A percentile compares a stretch with the other conserved stretches of the same genome.
Evolutionary conservation across 139 green algal genomes (phyloP).

Genomic region (Chlorella sp.): DNA sequence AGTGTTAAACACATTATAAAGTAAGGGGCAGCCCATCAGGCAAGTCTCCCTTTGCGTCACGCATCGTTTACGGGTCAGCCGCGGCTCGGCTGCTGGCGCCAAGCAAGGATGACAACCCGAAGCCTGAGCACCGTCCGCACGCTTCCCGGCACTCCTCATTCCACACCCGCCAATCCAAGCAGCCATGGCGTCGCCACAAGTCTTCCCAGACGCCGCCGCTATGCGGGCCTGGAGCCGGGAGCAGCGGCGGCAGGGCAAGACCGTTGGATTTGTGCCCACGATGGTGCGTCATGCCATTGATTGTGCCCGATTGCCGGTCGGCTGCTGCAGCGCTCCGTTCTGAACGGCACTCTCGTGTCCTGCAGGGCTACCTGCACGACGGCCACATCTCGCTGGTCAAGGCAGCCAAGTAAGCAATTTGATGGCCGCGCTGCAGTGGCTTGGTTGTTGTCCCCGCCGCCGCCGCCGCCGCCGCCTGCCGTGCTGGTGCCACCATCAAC

Average conservation of each 20-base stretch:
- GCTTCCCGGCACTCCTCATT: not conserved
- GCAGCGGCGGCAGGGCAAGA: constrained; percentile 63
- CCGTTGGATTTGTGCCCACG: constrained; percentile 93
- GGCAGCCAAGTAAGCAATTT: constrained; percentile 58
- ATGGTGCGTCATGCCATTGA: constrained; percentile 73
- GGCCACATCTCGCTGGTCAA: constrained; percentile 93
- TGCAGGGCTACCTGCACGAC: constrained; percentile 93
- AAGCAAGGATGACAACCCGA: no score
- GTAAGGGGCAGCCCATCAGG: no score
- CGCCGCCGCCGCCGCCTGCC: not conserved
- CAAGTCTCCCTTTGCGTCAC: no score
- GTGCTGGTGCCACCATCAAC: not conserved
- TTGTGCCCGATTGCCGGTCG: not conserved
- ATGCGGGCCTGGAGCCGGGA: constrained; percentile 81
- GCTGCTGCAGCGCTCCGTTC: not conserved
- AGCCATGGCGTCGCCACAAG: constrained; percentile 25
- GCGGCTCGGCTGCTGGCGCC: no score
- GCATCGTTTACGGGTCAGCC: no score
- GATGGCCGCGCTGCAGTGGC: not conserved
- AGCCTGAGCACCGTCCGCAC: no score
- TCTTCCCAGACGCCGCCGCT: constrained; percentile 55
- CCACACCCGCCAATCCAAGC: not conserved
- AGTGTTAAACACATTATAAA: no score
- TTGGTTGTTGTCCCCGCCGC: not conserved
- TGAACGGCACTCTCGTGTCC: not conserved